Conservation (phyloP, 495 filamentous ascomycete species). For the Glonium stellatum region DNA sequence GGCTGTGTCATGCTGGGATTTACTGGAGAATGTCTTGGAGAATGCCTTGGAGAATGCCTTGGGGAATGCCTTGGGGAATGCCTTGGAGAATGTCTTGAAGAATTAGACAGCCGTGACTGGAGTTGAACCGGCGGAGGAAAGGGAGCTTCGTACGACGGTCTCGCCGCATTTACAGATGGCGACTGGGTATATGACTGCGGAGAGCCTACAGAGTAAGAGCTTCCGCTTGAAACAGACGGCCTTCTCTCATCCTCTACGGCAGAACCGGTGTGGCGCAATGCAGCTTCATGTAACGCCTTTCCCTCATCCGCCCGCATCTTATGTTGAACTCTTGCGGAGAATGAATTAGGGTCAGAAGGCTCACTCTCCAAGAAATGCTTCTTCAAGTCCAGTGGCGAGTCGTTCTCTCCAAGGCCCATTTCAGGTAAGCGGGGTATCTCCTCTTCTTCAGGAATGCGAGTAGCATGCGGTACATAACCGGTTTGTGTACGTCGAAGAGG, state of each 20-base stretch:
- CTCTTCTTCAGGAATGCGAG: slow-evolving; percentile 5
- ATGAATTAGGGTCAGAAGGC: slow-evolving; percentile 33
- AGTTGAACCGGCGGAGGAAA: slow-evolving; percentile 17
- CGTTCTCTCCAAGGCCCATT: slow-evolving; percentile 9
- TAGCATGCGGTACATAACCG: slow-evolving; percentile 11
- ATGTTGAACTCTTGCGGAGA: slow-evolving; percentile 53
- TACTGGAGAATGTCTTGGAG: slow-evolving; percentile 19
- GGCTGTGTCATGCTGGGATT: slow-evolving; percentile 19
- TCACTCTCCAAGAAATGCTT: slow-evolving; percentile 22
- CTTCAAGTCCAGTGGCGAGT: slow-evolving; percentile 18
- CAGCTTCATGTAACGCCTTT: slow-evolving; percentile 48
- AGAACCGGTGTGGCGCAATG: not conserved
- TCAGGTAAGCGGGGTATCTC: slow-evolving; percentile 12
- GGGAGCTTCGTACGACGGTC: not conserved
- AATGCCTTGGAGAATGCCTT: too few species aligned
- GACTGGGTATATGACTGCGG: slow-evolving; percentile 1
- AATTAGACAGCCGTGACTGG: slow-evolving; percentile 31
- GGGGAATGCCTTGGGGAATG: too few species aligned
- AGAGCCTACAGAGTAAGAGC: slow-evolving; percentile 12
- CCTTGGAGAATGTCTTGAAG: slow-evolving; percentile 19
- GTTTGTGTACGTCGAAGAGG: slow-evolving; percentile 20
- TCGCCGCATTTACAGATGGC: not conserved
- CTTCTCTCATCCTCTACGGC: slow-evolving; percentile 4
- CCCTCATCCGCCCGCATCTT: slow-evolving; percentile 70
- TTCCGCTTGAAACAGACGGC: slow-evolving; percentile 15